A percentile compares a stretch with the other conserved stretches of the same genome.
These are phyloP conservation scores for Lojkania enalia DNA, from an alignment of 2,329 filamentous ascomycete genomes.

Conservation along the genomic window DNA sequence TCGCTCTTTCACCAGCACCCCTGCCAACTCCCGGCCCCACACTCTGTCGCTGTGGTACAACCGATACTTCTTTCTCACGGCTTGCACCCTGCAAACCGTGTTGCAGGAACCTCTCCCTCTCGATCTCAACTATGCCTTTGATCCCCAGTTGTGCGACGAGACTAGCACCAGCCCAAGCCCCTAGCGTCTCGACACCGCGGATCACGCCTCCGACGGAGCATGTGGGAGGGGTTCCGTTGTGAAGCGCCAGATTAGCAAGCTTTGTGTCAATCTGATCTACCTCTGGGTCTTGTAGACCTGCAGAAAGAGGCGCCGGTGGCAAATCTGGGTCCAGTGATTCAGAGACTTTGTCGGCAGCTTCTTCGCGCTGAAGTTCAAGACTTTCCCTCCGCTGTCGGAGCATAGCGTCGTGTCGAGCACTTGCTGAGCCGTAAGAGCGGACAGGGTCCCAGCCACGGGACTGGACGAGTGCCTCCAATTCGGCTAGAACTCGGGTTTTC, in stretches of 20 bases:
- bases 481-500: constrained; percentile 73
- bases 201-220: constrained; percentile 59
- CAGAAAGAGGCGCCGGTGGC: constrained; percentile 19
- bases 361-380: constrained; percentile 22
- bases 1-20: constrained; percentile 39
- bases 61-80: constrained; percentile 61
- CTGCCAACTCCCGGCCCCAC: constrained; percentile 56
- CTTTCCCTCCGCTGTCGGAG: constrained; percentile 30
- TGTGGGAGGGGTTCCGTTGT: constrained; percentile 41
- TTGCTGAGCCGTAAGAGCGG: constrained; percentile 66
- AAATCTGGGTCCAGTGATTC: constrained; percentile 21
- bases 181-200: constrained; percentile 69
- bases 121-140: constrained; percentile 69
- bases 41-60: constrained; percentile 63
- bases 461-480: constrained; percentile 69
- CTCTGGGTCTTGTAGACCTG: constrained; percentile 54
- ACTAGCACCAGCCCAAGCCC: constrained; percentile 75
- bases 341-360: constrained; percentile 27
- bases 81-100: constrained; percentile 67
- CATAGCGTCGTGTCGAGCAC: constrained; percentile 34
- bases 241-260: constrained; percentile 55
- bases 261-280: constrained; percentile 62
- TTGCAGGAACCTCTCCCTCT: constrained; percentile 71
- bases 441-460: constrained; percentile 77
- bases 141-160: constrained; percentile 69